These are phyloP conservation scores for Eimeria maxima DNA, from an alignment of 169 alveolate species.

Conservation along the genomic window DNA sequence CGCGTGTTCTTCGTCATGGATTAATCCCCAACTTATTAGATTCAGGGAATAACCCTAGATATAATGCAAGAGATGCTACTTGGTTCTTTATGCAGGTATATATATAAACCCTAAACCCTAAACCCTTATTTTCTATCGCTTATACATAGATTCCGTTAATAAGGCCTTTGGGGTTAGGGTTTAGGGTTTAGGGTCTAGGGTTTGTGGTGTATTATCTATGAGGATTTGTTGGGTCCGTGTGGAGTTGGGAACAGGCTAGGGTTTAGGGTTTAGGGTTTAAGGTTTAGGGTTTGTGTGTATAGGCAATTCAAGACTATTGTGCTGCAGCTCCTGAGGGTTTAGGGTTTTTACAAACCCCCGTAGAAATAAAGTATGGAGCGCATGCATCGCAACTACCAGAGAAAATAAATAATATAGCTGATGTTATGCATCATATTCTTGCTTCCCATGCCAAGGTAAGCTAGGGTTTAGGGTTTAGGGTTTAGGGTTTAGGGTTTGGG, in stretches of 20 bases:
- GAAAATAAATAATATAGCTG: conserved; percentile 86
- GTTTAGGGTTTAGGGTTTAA: conserved; percentile 9
- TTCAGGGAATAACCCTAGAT: conserved; percentile 95
- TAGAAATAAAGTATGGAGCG: conserved; percentile 90
- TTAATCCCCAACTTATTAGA: conserved; percentile 97
- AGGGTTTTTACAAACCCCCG: conserved; percentile 89
- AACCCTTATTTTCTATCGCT: neutral
- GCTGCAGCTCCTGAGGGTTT: conserved; percentile 90
- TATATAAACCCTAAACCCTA: neutral
- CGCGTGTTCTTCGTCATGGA: conserved; percentile 95
- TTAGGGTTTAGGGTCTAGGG: conserved; percentile 18
- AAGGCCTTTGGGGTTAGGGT: neutral
- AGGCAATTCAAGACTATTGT: conserved; percentile 91
- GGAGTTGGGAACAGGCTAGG: neutral
- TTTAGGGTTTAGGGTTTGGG: conserved; percentile 13
- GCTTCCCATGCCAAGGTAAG: conserved; percentile 90
- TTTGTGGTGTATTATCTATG: neutral
- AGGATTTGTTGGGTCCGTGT: neutral
- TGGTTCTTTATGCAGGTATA: conserved; percentile 96
- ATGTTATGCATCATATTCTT: conserved; percentile 91
- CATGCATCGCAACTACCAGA: conserved; percentile 85
- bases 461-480: neutral
- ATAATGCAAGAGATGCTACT: conserved; percentile 97
- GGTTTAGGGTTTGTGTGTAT: neutral
- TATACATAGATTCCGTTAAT: neutral